Evolutionary conservation across 2,329 filamentous ascomycete genomes (phyloP).

Genomic region (Arthrobotrys musiformis): DNA sequence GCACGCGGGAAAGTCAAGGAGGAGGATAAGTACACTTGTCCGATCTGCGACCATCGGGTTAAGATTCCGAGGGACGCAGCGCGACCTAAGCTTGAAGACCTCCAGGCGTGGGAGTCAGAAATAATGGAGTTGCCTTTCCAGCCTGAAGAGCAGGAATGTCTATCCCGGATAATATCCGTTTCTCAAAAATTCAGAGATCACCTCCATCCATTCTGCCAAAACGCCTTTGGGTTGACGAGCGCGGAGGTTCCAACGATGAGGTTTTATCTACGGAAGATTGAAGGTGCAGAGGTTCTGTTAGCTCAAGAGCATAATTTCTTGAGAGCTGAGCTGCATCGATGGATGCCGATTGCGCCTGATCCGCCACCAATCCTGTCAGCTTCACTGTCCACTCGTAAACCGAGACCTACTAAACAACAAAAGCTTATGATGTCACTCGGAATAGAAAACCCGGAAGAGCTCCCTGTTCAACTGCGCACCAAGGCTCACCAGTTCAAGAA

Average conservation of each 20-base stretch:
- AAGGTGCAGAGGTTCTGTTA: constrained; percentile 92
- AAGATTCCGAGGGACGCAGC: constrained; percentile 97
- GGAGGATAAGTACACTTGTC: constrained; percentile 97
- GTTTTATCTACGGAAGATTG: constrained; percentile 96
- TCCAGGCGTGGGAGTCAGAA: constrained; percentile 85
- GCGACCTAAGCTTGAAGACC: constrained; percentile 90
- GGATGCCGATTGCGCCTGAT: constrained; percentile 87
- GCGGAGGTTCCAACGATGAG: constrained; percentile 89
- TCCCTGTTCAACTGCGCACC: constrained; percentile 82
- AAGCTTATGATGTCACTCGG: constrained; percentile 91
- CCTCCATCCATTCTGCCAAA: constrained; percentile 80
- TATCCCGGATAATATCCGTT: constrained; percentile 86
- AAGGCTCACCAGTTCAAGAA: constrained; percentile 80
- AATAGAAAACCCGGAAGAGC: constrained; percentile 87
- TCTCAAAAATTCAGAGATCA: constrained; percentile 86
- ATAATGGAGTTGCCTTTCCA: constrained; percentile 86
- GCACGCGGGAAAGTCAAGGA: constrained; percentile 97
- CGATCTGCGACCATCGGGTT: constrained; percentile 96
- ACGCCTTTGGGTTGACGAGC: constrained; percentile 78
- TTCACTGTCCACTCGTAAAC: constrained; percentile 92
- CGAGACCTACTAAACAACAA: constrained; percentile 93
- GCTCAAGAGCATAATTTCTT: constrained; percentile 97
- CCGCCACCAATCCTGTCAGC: constrained; percentile 86
- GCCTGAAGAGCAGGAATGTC: constrained; percentile 88
- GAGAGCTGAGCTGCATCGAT: constrained; percentile 92